Base-by-base conservation (phyloP, 2,329 filamentous ascomycete genomes). In the Onygenales sp. region DNA sequence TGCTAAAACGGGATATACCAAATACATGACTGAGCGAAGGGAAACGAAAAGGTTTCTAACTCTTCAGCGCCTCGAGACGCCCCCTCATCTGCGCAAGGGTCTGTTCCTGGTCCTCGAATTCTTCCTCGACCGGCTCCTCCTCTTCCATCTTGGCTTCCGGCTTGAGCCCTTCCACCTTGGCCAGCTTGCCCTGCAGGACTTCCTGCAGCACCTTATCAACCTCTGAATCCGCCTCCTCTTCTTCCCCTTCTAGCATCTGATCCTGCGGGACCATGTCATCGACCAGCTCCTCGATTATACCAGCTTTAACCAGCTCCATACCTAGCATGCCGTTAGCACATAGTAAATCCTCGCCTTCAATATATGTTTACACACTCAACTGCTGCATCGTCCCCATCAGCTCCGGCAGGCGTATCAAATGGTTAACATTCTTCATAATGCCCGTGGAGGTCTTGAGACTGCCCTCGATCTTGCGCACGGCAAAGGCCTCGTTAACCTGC, bases 271-370 rank as follows among this genome's bases (percentile, higher is more conserved):
- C 74, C 43, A 79, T 84, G 67, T 97, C 92, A 47, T 85, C 87
- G 4, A 95, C 84, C 87, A 97, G 96, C 75, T 98, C 93, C 76
- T 97, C 92, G 56, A 97, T 95, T 59, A 98, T 92, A 13, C 92
- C 93, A 2, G 93, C 92, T 74, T 90, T 94, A 70, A 95, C 87
- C 60, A 97, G 73, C 77, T 97, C 93, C 54, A 59, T 50, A 32
- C 58, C 58, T 59, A 48, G 11, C n/a, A 14, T 8, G 17, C 11
- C 11, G 49, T 55, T 36, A 55, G 21, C 40, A 85, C 79, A 63
- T 85, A 13, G 17, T 48, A 7, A 36, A 27, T 27, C 14, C n/a
- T 10, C 33, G 17, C 14, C 14, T 42, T 42, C 14, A 9, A 40
- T n/a, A 32, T 10, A 13, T 5, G 36, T 21, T 21, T 21, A 51